Conservation (phyloP, 2,329 filamentous ascomycete genomes). For the Ophiostoma sp. region DNA sequence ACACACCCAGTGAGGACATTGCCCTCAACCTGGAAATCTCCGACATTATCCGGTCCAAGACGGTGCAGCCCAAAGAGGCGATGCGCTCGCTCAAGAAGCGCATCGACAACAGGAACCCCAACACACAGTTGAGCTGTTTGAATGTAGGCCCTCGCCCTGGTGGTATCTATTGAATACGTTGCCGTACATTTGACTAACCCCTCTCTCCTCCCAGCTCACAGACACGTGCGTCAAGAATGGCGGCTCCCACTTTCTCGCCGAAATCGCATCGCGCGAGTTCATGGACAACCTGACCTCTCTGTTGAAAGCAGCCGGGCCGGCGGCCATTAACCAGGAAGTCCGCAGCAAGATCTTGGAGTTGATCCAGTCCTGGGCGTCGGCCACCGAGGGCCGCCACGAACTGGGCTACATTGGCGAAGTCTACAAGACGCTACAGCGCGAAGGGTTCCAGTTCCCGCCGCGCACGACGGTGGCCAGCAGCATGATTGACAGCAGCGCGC, state of each 20-base stretch:
- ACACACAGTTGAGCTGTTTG: slow-evolving; percentile 90
- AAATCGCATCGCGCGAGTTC: slow-evolving; percentile 95
- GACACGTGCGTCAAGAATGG: slow-evolving; percentile 99
- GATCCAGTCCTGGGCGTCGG: slow-evolving; percentile 89
- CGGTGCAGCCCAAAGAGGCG: slow-evolving; percentile 93
- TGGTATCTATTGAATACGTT: not conserved
- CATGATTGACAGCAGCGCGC: slow-evolving; percentile 97
- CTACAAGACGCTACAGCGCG: slow-evolving; percentile 76
- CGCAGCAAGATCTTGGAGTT: slow-evolving; percentile 88
- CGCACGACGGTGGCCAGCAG: slow-evolving; percentile 85
- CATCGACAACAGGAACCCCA: slow-evolving; percentile 97
- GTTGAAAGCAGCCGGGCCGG: slow-evolving; percentile 73
- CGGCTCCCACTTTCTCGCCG: slow-evolving; percentile 87
- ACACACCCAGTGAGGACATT: slow-evolving; percentile 76
- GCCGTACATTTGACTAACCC: not conserved
- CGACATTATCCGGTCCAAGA: slow-evolving; percentile 95
- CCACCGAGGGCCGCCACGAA: slow-evolving; percentile 80
- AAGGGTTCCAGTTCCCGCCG: slow-evolving; percentile 88
- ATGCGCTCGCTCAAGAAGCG: slow-evolving; percentile 95
- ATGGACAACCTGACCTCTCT: slow-evolving; percentile 96
- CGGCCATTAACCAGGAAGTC: slow-evolving; percentile 80
- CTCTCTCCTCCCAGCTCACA: slow-evolving; percentile 62
- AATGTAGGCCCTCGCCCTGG: slow-evolving; percentile 66
- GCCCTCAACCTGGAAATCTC: slow-evolving; percentile 97
- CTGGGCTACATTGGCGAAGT: slow-evolving; percentile 85